Evolutionary conservation across 2,329 filamentous ascomycete species (phyloP), one percentile per base, ranked within the genome.

Genomic region (Aspergillus sp.): DNA sequence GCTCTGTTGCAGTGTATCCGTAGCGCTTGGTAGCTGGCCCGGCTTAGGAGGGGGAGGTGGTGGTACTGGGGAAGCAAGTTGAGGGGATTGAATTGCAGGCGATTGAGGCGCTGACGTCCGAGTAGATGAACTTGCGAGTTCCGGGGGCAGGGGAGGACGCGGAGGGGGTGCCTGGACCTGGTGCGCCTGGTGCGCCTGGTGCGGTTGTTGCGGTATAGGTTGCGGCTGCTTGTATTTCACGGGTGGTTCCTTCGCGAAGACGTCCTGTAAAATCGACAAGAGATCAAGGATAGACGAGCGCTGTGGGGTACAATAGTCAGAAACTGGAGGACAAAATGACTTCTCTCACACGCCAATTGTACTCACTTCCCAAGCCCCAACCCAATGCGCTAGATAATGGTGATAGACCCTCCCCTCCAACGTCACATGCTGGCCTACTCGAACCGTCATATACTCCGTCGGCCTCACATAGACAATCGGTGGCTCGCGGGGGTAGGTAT

Each of bases 171-270:
- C 77, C 27, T 70, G 67, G n/a, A 62, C 61, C 39, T 66, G 64
- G 43, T 65, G 64, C 11, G 72, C 61, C 39, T 66, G 64, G 43
- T 65, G 64, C 11, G 72, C 61, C 35, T 66, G 64, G 46, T 65
- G 64, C 9, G 72, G 56, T 73, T 66, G 64, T 47, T 65, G 64
- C 9, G 72, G 56, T 73, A 73, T 45, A 70, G 69, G 73, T 52
- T 65, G 66, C 57, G 68, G 70, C 62, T 87, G 87, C 64, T 87
- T 87, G 35, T 92, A 87, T 59, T 95, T 87, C 4, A 98, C 90
- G 0, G 95, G 95, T 8, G 95, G 95, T 68, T 99, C 95, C 76
- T 96, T 96, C 39, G 92, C 89, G 71, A 99, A 99, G 21, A 98
- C 82, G 54, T 95, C 91, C 64, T 89, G 85, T 3, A 99, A 77